These are phyloP conservation scores for Pluteus cervinus DNA, from an alignment of 768 basidiomycete species.

Conservation along the genomic window DNA sequence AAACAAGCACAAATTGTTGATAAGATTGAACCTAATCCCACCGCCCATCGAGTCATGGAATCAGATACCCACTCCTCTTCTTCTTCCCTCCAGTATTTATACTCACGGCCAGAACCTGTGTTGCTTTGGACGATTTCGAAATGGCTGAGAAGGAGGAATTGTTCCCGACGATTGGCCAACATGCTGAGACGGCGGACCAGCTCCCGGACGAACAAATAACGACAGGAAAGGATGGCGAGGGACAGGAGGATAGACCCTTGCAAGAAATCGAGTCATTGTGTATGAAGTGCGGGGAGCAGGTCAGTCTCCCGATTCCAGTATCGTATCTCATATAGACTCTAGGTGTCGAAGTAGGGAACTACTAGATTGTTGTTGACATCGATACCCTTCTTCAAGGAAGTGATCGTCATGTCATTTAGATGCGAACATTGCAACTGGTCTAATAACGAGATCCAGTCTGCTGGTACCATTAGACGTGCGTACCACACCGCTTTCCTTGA, in stretches of 20 bases:
- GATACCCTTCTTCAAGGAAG: conserved; percentile 93
- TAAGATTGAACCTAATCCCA: too few species aligned
- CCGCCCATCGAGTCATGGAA: too few species aligned
- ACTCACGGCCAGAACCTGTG: too few species aligned
- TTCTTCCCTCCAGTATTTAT: too few species aligned
- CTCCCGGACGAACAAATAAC: conserved; percentile 4
- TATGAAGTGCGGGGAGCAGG: conserved; percentile 92
- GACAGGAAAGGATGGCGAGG: conserved; percentile 14
- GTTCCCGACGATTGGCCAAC: conserved; percentile 54
- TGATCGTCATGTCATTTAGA: conserved; percentile 94
- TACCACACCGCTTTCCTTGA: conserved; percentile 5
- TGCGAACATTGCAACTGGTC: conserved; percentile 87
- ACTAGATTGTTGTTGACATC: conserved; percentile 87
- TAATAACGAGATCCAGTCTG: conserved; percentile 95
- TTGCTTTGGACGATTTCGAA: too few species aligned
- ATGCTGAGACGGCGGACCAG: conserved; percentile 44
- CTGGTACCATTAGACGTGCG: conserved; percentile 79
- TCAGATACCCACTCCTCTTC: too few species aligned
- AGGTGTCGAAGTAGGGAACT: conserved; percentile 55
- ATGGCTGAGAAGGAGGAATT: too few species aligned
- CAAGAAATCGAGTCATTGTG: conserved; percentile 89
- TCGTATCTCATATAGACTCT: neutral
- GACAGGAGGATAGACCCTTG: conserved; percentile 59
- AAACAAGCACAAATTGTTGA: too few species aligned
- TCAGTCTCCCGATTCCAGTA: conserved; percentile 24